These are phyloP conservation scores for Viridothelium virens DNA, from an alignment of 495 filamentous ascomycete genomes.

Conservation along the genomic window DNA sequence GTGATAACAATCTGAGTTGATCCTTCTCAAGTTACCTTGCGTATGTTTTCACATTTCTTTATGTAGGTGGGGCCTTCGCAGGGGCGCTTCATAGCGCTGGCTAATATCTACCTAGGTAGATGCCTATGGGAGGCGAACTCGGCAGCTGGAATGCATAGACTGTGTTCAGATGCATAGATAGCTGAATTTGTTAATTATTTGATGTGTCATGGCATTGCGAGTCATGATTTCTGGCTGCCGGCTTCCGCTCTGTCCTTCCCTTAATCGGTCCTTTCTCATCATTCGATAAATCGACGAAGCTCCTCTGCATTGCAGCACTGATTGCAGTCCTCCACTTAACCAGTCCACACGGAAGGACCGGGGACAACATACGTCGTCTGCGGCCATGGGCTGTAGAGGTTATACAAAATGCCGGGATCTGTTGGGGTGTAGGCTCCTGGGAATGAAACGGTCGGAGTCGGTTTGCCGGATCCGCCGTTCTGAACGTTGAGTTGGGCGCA, in stretches of 20 bases:
- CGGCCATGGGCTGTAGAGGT: conserved; percentile 18
- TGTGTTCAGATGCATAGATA: neutral
- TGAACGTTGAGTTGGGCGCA: conserved; percentile 9
- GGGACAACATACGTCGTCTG: conserved; percentile 19
- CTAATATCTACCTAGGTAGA: neutral
- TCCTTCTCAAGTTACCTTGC: neutral
- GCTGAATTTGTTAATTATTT: neutral
- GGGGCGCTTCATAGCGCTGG: neutral
- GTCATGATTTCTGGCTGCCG: conserved; percentile 4
- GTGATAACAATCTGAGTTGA: too few relatives aligned
- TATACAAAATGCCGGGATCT: conserved; percentile 19
- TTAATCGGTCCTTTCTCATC: neutral
- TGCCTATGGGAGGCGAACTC: neutral
- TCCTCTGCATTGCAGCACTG: neutral
- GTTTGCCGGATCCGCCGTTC: conserved; percentile 5
- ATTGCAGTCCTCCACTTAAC: neutral
- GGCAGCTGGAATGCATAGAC: neutral
- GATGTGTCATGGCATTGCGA: neutral
- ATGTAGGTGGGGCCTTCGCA: neutral
- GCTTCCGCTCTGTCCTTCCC: neutral
- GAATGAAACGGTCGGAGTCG: conserved; percentile 12
- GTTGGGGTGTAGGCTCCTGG: conserved; percentile 17
- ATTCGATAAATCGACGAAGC: neutral
- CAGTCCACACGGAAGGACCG: conserved; percentile 20
- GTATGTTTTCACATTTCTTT: neutral